These are phyloP conservation scores for Berberis thunbergii DNA, from an alignment of 164 flowering plant species.

Conservation along the genomic window DNA sequence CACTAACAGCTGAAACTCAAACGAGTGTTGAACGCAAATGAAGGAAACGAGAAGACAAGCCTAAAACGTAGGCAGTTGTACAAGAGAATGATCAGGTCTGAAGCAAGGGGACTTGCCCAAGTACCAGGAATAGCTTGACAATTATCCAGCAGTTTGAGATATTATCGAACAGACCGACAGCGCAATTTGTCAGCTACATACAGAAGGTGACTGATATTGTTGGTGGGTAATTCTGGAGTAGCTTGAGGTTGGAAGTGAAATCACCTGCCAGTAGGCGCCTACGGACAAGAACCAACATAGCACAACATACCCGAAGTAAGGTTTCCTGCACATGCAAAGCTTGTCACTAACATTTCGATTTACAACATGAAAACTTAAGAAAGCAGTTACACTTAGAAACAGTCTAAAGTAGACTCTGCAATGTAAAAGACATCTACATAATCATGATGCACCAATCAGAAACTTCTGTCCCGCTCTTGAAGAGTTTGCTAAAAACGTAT, in stretches of 20 bases:
- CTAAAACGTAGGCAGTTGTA: too few species aligned
- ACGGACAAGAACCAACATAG: constrained; percentile 79
- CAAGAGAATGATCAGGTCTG: background rate
- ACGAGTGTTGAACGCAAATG: too few species aligned
- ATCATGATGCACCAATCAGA: too few species aligned
- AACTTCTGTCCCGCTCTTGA: too few species aligned
- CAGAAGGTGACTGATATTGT: constrained; percentile 82
- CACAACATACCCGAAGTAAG: constrained; percentile 79
- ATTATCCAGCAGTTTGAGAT: background rate
- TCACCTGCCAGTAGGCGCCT: constrained; percentile 95
- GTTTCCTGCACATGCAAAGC: constrained; percentile 56
- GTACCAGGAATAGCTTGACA: too few species aligned
- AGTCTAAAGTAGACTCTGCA: background rate
- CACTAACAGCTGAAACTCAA: too few species aligned
- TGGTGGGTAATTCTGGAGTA: constrained; percentile 80
- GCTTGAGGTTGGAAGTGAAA: constrained; percentile 88
- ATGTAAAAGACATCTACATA: too few species aligned
- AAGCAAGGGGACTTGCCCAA: background rate
- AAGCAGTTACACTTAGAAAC: background rate
- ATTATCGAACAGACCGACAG: constrained; percentile 21
- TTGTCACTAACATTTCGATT: background rate
- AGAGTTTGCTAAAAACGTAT: too few species aligned
- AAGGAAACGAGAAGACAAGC: too few species aligned
- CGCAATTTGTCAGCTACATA: constrained; percentile 92
- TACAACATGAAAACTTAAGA: background rate